Evolutionary conservation across 192 early-diverging fungal species (phyloP).

Genomic region (Phycomyces nitens): DNA sequence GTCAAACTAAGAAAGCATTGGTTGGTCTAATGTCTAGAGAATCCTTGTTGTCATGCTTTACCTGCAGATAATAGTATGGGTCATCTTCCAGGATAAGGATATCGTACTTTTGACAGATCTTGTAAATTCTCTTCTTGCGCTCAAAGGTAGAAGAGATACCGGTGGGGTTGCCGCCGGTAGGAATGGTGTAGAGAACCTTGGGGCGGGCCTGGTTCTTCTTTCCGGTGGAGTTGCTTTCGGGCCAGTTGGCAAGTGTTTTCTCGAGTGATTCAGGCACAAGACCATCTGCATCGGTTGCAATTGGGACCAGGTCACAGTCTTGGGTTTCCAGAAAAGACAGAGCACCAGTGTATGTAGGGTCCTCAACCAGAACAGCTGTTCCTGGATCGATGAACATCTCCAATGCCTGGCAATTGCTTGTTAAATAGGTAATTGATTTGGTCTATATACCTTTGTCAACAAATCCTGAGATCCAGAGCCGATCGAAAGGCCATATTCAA

Average conservation of each 20-base stretch:
- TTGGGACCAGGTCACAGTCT: slow-evolving; percentile 44
- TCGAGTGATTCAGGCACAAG: slow-evolving; percentile 59
- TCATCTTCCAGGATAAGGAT: slow-evolving; percentile 93
- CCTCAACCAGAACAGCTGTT: slow-evolving; percentile 47
- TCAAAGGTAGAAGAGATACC: slow-evolving; percentile 75
- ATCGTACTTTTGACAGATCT: slow-evolving; percentile 68
- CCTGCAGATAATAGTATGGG: slow-evolving; percentile 92
- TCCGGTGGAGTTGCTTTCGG: slow-evolving; percentile 7
- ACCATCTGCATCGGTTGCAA: slow-evolving; percentile 49
- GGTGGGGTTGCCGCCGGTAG: slow-evolving; percentile 88
- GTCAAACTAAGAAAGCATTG: slow-evolving; percentile 13
- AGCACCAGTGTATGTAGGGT: slow-evolving; percentile 49
- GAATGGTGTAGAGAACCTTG: slow-evolving; percentile 70
- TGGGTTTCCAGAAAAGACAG: slow-evolving; percentile 42
- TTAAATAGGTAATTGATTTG: not conserved
- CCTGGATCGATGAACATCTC: slow-evolving; percentile 51
- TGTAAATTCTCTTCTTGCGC: slow-evolving; percentile 77
- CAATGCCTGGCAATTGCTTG: slow-evolving; percentile 30
- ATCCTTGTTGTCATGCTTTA: slow-evolving; percentile 17
- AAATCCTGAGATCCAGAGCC: slow-evolving; percentile 55
- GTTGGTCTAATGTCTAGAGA: not conserved
- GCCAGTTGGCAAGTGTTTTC: slow-evolving; percentile 42
- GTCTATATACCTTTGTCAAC: slow-evolving; percentile 38
- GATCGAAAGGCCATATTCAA: slow-evolving; percentile 40
- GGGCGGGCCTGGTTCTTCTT: slow-evolving; percentile 39